A percentile compares a stretch with the other conserved stretches of the same genome.
These are phyloP conservation scores for Komagataella ulmi DNA, from an alignment of 805 yeast genomes.

Conservation along the genomic window DNA sequence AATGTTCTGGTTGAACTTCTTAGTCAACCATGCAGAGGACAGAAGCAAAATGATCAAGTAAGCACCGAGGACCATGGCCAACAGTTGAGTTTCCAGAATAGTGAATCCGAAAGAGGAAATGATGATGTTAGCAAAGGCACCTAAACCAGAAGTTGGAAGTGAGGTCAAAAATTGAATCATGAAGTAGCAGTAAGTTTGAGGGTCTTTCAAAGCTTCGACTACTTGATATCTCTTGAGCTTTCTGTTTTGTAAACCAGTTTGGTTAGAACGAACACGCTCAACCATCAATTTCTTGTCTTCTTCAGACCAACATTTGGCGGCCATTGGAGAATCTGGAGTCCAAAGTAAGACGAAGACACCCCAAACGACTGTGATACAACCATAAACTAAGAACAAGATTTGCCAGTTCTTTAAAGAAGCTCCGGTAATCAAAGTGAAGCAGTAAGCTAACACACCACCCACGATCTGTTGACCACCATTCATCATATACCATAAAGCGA, in stretches of 20 bases:
- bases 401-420: conserved; percentile 16
- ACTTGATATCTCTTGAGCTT: conserved; percentile 14
- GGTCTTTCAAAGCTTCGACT: conserved; percentile 12
- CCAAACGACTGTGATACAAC: conserved; percentile 17
- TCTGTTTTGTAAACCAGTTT: conserved; percentile 21
- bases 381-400: conserved; percentile 19
- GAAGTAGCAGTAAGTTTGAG: conserved; percentile 12
- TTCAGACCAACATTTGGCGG: conserved; percentile 20
- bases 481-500: conserved; percentile 15
- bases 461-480: conserved; percentile 17
- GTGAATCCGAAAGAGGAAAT: conserved; percentile 17
- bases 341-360: conserved; percentile 16
- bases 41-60: conserved; percentile 14
- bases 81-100: conserved; percentile 15
- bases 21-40: conserved; percentile 12
- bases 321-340: conserved; percentile 19
- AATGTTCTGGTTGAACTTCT: conserved; percentile 8
- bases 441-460: conserved; percentile 19
- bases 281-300: conserved; percentile 22
- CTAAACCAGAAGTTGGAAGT: conserved; percentile 17
- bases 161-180: conserved; percentile 13
- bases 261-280: conserved; percentile 17
- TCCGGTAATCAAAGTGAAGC: conserved; percentile 15
- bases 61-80: conserved; percentile 20
- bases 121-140: conserved; percentile 16